A percentile compares a stretch with the other conserved stretches of the same genome.
These are phyloP conservation scores for Cardiosporidium cionae DNA, from an alignment of 169 alveolate species.

Conservation along the genomic window DNA sequence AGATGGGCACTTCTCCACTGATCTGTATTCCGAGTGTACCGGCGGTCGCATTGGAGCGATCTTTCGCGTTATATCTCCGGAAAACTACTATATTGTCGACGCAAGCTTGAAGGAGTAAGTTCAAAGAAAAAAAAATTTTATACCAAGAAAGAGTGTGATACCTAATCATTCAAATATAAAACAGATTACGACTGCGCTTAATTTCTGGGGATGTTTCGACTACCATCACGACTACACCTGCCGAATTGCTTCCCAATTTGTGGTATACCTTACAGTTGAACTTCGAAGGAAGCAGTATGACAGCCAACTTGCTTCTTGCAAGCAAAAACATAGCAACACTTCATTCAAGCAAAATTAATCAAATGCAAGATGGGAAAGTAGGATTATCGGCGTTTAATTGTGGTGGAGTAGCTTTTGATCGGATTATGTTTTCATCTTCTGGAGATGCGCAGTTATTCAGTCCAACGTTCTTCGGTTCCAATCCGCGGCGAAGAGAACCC, in stretches of 20 bases:
- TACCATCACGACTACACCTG: constrained; percentile 2
- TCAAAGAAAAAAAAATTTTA: background rate
- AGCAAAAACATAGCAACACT: background rate
- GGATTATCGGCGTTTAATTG: constrained; percentile 46
- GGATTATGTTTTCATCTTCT: constrained; percentile 33
- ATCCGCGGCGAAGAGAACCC: background rate
- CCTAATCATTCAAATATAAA: background rate
- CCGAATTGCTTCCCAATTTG: background rate
- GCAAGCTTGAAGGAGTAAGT: background rate
- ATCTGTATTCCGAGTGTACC: constrained; percentile 35
- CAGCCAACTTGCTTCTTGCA: background rate
- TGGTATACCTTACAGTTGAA: constrained; percentile 39
- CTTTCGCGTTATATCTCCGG: constrained; percentile 24
- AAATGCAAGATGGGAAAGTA: constrained; percentile 32
- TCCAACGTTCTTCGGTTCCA: background rate
- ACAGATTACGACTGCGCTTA: constrained; percentile 10
- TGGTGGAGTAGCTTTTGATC: constrained; percentile 47
- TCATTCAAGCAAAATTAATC: background rate
- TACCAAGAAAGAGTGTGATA: background rate
- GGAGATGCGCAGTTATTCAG: background rate
- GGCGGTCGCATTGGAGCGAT: constrained; percentile 34
- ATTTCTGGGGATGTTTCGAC: background rate
- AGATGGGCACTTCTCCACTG: constrained; percentile 44
- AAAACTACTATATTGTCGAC: constrained; percentile 11
- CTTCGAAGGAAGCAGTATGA: constrained; percentile 35